A percentile compares a stretch with the other conserved stretches of the same genome.
Evolutionary conservation across 306 rosid species (phyloP).

Genomic region (Gastrolobium villosum): DNA sequence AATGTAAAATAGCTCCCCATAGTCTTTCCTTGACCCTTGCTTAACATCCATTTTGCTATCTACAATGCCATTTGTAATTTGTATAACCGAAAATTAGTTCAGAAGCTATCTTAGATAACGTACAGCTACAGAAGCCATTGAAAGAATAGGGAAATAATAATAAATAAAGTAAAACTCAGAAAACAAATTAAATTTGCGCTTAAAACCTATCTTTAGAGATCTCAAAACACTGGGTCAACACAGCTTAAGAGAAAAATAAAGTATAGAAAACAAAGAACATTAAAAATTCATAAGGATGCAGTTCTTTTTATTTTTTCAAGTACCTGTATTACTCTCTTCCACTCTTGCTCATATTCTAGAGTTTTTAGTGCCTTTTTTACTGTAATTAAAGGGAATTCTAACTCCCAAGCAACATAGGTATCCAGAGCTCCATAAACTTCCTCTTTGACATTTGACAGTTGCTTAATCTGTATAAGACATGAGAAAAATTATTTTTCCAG

Average conservation of each 20-base stretch:
- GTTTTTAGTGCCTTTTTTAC: conserved; percentile 89
- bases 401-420: conserved; percentile 96
- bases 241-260: conserved; percentile 20
- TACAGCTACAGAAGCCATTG: conserved; percentile 15
- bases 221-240: conserved; percentile 19
- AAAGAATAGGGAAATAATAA: not conserved
- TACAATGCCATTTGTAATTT: conserved; percentile 49
- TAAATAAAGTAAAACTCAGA: not conserved
- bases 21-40: conserved; percentile 99
- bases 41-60: conserved; percentile 95
- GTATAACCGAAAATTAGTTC: conserved; percentile 20
- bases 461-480: conserved; percentile 66
- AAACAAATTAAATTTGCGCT: conserved; percentile 2
- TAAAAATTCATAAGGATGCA: not conserved
- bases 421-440: conserved; percentile 99
- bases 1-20: conserved; percentile 91
- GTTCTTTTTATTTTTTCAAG: not conserved
- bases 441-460: conserved; percentile 91
- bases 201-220: conserved; percentile 17
- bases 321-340: conserved; percentile 97
- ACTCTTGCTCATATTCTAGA: conserved; percentile 80
- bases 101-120: conserved; percentile 17
- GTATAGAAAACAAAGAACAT: conserved; percentile 4
- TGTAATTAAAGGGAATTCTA: conserved; percentile 88
- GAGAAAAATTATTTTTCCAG: conserved; percentile 24